Percentiles rank a stretch among this genome's conserved stretches.
Conservation (phyloP, 1,284 basidiomycete genomes). For the Coniophora puteana region DNA sequence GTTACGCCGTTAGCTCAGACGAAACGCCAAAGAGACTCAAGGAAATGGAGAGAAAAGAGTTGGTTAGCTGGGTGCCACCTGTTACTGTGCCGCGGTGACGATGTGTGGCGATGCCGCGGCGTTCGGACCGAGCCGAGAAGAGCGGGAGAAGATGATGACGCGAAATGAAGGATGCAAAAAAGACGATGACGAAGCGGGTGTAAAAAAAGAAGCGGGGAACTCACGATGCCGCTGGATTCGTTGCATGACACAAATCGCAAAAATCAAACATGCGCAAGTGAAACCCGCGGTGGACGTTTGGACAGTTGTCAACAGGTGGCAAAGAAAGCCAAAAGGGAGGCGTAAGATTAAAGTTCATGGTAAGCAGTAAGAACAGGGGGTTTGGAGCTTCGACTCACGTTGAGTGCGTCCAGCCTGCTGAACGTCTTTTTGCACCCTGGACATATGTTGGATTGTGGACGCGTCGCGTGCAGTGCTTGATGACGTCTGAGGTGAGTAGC, state of each 20-base stretch:
- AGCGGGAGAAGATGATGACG: no score
- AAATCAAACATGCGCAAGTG: background rate
- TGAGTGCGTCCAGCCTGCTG: constrained; percentile 89
- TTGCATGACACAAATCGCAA: background rate
- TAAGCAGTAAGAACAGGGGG: constrained; percentile 17
- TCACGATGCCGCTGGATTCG: constrained; percentile 28
- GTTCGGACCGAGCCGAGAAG: no score
- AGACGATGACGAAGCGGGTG: no score
- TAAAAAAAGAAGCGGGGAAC: no score
- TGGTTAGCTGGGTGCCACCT: no score
- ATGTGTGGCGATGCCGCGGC: no score
- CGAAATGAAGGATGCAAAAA: no score
- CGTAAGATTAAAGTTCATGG: constrained; percentile 18
- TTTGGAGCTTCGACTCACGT: constrained; percentile 57
- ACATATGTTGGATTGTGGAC: constrained; percentile 83
- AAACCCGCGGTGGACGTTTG: background rate
- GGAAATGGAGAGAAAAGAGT: no score
- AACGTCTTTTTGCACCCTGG: constrained; percentile 93
- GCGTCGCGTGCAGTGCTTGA: constrained; percentile 82
- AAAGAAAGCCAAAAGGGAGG: constrained; percentile 11
- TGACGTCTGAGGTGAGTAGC: constrained; percentile 54
- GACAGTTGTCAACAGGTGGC: background rate
- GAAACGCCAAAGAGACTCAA: no score
- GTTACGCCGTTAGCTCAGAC: constrained; percentile 13
- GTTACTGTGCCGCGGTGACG: no score